phyloP scores from a whole-genome alignment of 108 stramenopile genomes.

The Mediolabrus comicus region DNA sequence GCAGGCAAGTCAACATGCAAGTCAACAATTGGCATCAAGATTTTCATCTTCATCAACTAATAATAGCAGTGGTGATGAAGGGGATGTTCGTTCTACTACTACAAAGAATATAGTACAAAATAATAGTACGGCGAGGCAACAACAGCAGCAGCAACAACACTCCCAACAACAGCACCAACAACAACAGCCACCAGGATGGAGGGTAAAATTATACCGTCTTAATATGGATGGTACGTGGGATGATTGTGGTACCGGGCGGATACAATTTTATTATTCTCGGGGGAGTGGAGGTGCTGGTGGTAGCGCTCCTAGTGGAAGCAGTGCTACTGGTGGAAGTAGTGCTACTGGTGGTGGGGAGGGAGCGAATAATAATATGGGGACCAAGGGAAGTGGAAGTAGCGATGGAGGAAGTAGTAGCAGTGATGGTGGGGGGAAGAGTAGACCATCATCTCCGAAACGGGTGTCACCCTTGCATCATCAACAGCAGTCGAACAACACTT shows the following conservation, averaged over 20 bases:
- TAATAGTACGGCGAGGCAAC: background rate
- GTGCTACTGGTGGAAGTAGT: background rate
- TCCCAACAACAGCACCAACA: slow-evolving; percentile 20
- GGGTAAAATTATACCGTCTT: slow-evolving; percentile 87
- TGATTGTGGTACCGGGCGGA: slow-evolving; percentile 88
- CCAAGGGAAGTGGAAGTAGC: background rate
- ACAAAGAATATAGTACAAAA: background rate
- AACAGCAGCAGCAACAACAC: background rate
- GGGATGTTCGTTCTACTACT: background rate
- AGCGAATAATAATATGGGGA: background rate
- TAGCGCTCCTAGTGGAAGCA: background rate
- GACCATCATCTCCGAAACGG: background rate
- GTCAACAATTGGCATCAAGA: background rate
- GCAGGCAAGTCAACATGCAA: background rate
- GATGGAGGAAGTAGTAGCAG: background rate
- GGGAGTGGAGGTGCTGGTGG: background rate
- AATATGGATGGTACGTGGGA: slow-evolving; percentile 88
- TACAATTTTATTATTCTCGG: slow-evolving; percentile 65
- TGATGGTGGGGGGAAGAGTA: background rate
- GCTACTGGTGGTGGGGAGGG: background rate
- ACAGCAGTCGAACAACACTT: no score
- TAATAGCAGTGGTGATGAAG: background rate
- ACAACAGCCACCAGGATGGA: slow-evolving; percentile 78
- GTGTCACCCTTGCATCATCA: no score
- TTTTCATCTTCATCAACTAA: background rate